Evolutionary conservation across 768 basidiomycete genomes (phyloP).

Genomic region (Russula earlei): DNA sequence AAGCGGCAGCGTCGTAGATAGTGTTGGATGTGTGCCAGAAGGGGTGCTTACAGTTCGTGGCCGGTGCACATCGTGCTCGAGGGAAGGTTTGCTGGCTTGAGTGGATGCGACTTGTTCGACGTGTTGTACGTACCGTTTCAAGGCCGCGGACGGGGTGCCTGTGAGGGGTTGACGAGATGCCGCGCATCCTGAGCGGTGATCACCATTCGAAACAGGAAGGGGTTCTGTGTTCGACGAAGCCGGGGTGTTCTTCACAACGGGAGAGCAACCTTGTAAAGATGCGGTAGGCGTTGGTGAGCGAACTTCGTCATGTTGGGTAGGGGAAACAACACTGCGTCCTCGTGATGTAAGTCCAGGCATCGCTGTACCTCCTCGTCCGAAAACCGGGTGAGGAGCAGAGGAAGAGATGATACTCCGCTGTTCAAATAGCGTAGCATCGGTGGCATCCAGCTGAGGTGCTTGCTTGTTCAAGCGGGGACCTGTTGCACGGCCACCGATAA

Average conservation of each 20-base stretch:
- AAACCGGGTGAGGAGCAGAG: constrained; percentile 57
- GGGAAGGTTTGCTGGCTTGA: not conserved
- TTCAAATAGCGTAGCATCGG: constrained; percentile 57
- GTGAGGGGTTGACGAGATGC: constrained; percentile 2
- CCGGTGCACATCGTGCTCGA: not conserved
- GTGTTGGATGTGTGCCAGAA: not conserved
- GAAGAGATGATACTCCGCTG: constrained; percentile 41
- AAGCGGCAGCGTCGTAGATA: not conserved
- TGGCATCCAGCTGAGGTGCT: constrained; percentile 59
- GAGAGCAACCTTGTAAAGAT: constrained; percentile 4
- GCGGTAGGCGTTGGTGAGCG: not conserved
- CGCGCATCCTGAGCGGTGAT: not conserved
- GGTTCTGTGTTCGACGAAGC: not conserved
- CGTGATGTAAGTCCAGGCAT: constrained; percentile 57
- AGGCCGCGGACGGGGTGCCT: constrained; percentile 2
- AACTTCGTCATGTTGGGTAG: not conserved
- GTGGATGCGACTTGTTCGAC: constrained; percentile 7
- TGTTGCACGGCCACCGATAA: constrained; percentile 70
- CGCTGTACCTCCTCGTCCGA: constrained; percentile 65
- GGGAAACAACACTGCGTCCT: constrained; percentile 10
- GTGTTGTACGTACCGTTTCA: constrained; percentile 17
- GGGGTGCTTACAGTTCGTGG: constrained; percentile 23
- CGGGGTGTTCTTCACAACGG: not conserved
- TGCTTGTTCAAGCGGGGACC: constrained; percentile 68
- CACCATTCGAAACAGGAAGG: not conserved